Evolutionary conservation across 2,329 filamentous ascomycete genomes (phyloP).

Genomic region (Talaromyces atroroseus): DNA sequence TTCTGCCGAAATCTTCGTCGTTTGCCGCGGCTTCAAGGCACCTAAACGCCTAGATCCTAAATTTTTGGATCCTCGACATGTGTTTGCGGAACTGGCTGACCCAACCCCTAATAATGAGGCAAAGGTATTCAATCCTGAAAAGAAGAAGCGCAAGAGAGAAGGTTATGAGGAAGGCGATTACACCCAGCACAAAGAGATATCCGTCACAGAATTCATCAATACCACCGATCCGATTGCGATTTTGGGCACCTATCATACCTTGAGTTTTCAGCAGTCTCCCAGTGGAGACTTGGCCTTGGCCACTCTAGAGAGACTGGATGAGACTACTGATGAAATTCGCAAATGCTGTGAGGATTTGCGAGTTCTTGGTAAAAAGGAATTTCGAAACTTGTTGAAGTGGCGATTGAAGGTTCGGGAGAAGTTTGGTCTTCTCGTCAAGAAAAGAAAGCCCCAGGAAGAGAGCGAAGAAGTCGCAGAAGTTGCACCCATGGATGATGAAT

Average conservation of each 20-base stretch:
- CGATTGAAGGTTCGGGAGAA: conserved; percentile 81
- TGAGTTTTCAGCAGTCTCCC: conserved; percentile 73
- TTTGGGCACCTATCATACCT: conserved; percentile 74
- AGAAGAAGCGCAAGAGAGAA: conserved; percentile 95
- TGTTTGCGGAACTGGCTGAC: conserved; percentile 87
- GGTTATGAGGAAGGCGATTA: conserved; percentile 97
- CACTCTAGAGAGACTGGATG: conserved; percentile 76
- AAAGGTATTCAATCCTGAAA: conserved; percentile 94
- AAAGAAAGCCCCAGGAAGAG: conserved; percentile 50
- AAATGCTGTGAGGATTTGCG: conserved; percentile 77
- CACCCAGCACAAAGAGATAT: conserved; percentile 81
- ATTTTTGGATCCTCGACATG: conserved; percentile 80
- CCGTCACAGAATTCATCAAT: conserved; percentile 90
- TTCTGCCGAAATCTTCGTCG: conserved; percentile 96
- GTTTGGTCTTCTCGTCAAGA: conserved; percentile 80
- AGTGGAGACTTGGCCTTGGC: conserved; percentile 82
- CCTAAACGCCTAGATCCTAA: conserved; percentile 89
- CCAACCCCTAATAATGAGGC: conserved; percentile 91
- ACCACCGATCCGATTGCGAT: conserved; percentile 90
- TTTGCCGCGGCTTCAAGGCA: conserved; percentile 91
- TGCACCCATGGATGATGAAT: conserved; percentile 88
- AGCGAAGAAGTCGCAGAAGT: conserved; percentile 74
- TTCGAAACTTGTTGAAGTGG: conserved; percentile 85
- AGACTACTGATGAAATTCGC: conserved; percentile 78
- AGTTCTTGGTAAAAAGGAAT: conserved; percentile 88